A percentile compares a stretch with the other conserved stretches of the same genome.
These are phyloP conservation scores for Suillus fuscotomentosus DNA, from an alignment of 768 basidiomycete species.

Conservation along the genomic window DNA sequence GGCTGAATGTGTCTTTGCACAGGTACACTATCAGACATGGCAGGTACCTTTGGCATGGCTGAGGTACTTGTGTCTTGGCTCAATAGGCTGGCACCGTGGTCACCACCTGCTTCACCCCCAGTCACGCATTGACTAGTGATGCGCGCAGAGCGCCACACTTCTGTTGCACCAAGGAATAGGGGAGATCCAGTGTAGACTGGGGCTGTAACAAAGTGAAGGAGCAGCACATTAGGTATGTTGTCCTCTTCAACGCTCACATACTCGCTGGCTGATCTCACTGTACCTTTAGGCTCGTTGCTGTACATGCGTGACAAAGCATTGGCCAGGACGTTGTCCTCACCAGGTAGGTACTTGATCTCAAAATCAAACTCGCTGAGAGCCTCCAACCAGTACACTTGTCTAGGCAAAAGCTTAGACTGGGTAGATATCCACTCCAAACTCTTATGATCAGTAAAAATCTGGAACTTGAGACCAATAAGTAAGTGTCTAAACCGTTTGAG, in stretches of 20 bases:
- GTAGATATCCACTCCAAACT: conserved; percentile 28
- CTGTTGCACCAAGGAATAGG: no score
- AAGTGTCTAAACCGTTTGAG: conserved; percentile 25
- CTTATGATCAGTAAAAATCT: conserved; percentile 27
- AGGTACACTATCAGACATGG: no score
- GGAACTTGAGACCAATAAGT: conserved; percentile 19
- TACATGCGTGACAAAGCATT: conserved; percentile 30
- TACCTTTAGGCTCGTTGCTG: conserved; percentile 14
- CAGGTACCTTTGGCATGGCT: no score
- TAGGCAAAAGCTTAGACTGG: conserved; percentile 6
- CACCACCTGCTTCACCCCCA: no score
- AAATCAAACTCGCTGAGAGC: conserved; percentile 27
- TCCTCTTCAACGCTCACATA: conserved; percentile 20
- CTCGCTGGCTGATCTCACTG: conserved; percentile 6
- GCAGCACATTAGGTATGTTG: no score
- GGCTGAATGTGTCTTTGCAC: no score
- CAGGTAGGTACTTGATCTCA: conserved; percentile 22
- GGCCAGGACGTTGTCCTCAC: not conserved
- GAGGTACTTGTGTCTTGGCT: no score
- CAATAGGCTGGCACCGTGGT: no score
- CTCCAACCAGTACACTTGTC: conserved; percentile 26
- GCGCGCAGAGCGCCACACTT: no score
- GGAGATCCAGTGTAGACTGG: no score
- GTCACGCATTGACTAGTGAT: no score
- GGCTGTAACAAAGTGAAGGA: no score